phyloP scores from a whole-genome alignment of 306 rosid genomes.

The Vachellia pachyceras region DNA sequence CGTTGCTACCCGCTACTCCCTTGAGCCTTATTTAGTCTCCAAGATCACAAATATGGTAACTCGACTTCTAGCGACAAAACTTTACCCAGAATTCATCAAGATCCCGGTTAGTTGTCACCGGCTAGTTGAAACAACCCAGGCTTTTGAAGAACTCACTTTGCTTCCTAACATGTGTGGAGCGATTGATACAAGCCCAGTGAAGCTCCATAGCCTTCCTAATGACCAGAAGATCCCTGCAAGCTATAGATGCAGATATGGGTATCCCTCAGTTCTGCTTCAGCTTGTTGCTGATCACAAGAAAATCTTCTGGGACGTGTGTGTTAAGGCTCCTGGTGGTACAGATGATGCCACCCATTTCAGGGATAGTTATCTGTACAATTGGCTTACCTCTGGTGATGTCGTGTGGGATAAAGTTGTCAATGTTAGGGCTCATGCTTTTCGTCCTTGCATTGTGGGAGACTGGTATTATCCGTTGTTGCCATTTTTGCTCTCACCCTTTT shows the following conservation, averaged over 20 bases:
- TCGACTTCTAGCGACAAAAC: constrained; percentile 89
- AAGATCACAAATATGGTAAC: constrained; percentile 98
- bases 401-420: constrained; percentile 77
- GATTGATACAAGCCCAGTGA: constrained; percentile 75
- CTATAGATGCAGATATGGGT: constrained; percentile 69
- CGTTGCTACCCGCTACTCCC: constrained; percentile 75
- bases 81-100: constrained; percentile 83
- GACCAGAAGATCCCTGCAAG: constrained; percentile 46
- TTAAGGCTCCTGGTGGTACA: constrained; percentile 79
- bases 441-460: constrained; percentile 91
- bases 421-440: constrained; percentile 66
- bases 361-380: constrained; percentile 68
- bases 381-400: constrained; percentile 71
- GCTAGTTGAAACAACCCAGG: constrained; percentile 71
- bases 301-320: constrained; percentile 96
- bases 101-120: constrained; percentile 83
- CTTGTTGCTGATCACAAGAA: constrained; percentile 87
- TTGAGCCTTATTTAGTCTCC: constrained; percentile 91
- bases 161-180: constrained; percentile 96
- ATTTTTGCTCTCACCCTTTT: constrained; percentile 75
- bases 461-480: constrained; percentile 87
- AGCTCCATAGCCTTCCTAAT: constrained; percentile 48
- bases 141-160: constrained; percentile 82
- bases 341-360: constrained; percentile 82
- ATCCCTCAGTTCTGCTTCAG: constrained; percentile 76